A percentile compares a stretch with the other conserved stretches of the same genome.
Conservation (phyloP, 345 rosid species). For the Pelargonium nanum region DNA sequence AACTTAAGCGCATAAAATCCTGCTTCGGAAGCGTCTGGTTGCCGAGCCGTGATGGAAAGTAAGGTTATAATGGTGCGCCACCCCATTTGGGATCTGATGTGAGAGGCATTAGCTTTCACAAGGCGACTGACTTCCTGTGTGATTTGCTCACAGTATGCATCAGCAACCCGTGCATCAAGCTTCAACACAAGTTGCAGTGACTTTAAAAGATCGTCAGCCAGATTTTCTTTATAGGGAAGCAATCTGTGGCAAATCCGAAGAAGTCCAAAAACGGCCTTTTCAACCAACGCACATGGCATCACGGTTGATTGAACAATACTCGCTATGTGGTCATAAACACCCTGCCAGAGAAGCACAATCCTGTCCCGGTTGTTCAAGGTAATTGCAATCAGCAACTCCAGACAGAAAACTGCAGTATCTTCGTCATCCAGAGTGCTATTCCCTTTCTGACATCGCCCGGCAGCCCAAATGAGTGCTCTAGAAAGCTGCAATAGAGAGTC, state of each 20-base stretch:
- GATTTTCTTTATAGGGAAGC: constrained; percentile 95
- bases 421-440: constrained; percentile 89
- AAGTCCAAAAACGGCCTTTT: constrained; percentile 96
- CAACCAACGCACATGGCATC: constrained; percentile 86
- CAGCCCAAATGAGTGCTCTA: constrained; percentile 91
- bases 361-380: constrained; percentile 93
- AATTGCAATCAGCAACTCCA: constrained; percentile 90
- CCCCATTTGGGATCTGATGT: constrained; percentile 83
- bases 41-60: constrained; percentile 88
- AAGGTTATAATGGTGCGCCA: constrained; percentile 90
- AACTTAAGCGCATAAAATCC: constrained; percentile 89
- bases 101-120: constrained; percentile 89
- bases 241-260: constrained; percentile 92
- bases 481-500: constrained; percentile 90
- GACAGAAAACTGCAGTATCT: constrained; percentile 98
- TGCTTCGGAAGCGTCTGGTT: constrained; percentile 96
- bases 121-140: constrained; percentile 92
- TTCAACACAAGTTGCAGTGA: constrained; percentile 94
- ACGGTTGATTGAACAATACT: constrained; percentile 90
- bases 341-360: constrained; percentile 90
- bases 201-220: constrained; percentile 93
- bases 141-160: constrained; percentile 93
- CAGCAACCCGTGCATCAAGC: constrained; percentile 97
- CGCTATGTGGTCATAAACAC: constrained; percentile 96
- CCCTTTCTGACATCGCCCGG: constrained; percentile 94